Conservation (phyloP, 352 stramenopile species). For the Phytophthora foliorum region DNA sequence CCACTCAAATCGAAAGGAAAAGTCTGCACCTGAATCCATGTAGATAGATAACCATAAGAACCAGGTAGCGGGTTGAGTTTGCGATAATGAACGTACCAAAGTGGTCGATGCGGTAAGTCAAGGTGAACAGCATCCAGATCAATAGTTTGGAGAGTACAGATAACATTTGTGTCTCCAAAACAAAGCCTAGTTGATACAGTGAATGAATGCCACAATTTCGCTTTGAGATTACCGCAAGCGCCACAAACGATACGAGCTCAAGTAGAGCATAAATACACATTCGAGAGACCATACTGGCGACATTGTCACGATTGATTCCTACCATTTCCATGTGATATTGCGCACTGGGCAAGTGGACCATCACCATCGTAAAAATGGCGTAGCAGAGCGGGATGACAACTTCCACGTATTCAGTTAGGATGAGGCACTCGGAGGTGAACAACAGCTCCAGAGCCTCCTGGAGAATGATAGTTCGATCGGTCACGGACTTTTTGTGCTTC, state of each 20-base stretch:
- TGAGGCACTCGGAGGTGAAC: conserved; percentile 32
- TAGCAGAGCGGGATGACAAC: conserved; percentile 40
- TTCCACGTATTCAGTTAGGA: conserved; percentile 41
- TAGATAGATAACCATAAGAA: not conserved
- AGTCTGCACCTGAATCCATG: not conserved
- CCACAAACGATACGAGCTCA: conserved; percentile 22
- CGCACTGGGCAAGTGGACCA: conserved; percentile 26
- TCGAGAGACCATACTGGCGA: conserved; percentile 11
- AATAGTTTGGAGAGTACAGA: conserved; percentile 16
- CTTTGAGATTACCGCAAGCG: conserved; percentile 10
- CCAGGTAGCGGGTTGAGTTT: not conserved
- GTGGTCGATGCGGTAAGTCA: conserved; percentile 3
- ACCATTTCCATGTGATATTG: conserved; percentile 39
- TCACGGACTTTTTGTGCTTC: not conserved
- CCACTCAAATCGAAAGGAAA: conserved; percentile 1
- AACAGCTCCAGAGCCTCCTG: not conserved
- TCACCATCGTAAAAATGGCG: conserved; percentile 10
- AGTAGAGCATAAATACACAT: conserved; percentile 16
- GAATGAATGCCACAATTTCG: conserved; percentile 15
- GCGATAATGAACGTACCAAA: conserved; percentile 12
- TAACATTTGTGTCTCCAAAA: conserved; percentile 23
- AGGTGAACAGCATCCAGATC: conserved; percentile 16
- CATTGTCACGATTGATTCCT: not conserved
- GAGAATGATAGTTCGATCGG: not conserved
- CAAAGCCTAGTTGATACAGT: conserved; percentile 30